Evolutionary conservation across 2,329 filamentous ascomycete genomes (phyloP), one percentile per base, ranked within the genome.

Genomic region (Penicillium sclerotigenum): DNA sequence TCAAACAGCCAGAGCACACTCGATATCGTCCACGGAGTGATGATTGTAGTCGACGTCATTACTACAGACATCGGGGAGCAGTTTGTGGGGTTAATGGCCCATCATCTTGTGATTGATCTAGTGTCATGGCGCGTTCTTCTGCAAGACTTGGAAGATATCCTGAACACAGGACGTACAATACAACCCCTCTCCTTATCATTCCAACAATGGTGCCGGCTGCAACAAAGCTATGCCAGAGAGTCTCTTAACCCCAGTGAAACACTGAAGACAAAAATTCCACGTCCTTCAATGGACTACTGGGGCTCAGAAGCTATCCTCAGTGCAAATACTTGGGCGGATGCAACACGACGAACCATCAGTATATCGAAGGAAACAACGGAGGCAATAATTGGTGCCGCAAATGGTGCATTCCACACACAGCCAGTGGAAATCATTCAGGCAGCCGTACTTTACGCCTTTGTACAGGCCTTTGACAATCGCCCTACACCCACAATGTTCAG

Each of bases 371-470:
- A 50, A 13, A 11, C 24, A 40, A 50, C 47, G 0, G 7, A 41
- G 5, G 24, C 47, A 24, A 47, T 62, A 13, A 28, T 64, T 6
- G 55, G 57, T 10, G 22, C 38, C n/a, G 50, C 51, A n/a, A 58
- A 64, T 36, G 41, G 38, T 2, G 54, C 58, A 3, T 49, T 64
- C 13, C 38, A 48, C 6, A 63, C 58, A 3, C 33, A 43, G 24
- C 60, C 50, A 42, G 11, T 53, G 26, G 47, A 62, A 51, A 41
- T 63, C n/a, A 48, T 85, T 4, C 40, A 45, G 5, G 77, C 83
- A 2, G 77, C 81, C 0, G 71, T 85, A 5, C 65, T 83, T 4
- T 76, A 84, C 7, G 83, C 83, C 0, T 86, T 86, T 65, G 73
- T 76, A 2, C 79, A 80, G 54, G 78, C 78, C 0, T 86, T 87